Conservation (phyloP, 192 early-diverging fungal genomes). For the Backusella tarrabulga region DNA sequence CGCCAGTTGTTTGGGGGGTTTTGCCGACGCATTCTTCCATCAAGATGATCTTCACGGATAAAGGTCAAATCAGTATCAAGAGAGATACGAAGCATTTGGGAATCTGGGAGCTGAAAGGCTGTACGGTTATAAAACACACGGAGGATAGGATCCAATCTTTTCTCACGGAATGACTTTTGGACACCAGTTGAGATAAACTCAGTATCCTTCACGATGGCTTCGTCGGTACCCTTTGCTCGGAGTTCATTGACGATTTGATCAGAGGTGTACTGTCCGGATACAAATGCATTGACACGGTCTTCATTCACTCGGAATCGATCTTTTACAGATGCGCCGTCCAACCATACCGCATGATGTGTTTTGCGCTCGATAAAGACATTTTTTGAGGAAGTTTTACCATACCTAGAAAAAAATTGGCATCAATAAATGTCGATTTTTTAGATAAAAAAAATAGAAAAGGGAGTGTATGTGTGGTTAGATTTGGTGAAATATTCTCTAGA, state of each 20-base stretch:
- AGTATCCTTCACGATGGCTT: conserved; percentile 50
- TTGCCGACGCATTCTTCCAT: conserved; percentile 59
- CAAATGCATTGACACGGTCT: conserved; percentile 83
- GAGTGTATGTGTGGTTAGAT: background rate
- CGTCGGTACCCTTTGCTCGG: conserved; percentile 50
- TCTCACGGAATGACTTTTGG: conserved; percentile 64
- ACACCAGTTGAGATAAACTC: conserved; percentile 71
- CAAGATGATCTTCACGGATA: conserved; percentile 89
- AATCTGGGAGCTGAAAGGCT: conserved; percentile 97
- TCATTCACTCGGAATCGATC: conserved; percentile 94
- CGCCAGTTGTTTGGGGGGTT: conserved; percentile 85
- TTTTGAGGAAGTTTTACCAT: conserved; percentile 28
- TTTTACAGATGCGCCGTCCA: conserved; percentile 62
- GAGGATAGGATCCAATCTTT: conserved; percentile 76
- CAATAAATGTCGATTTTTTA: background rate
- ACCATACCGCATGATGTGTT: conserved; percentile 58
- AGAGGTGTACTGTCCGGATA: conserved; percentile 73
- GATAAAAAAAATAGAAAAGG: background rate
- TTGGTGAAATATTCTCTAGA: background rate
- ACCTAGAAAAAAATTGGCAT: conserved; percentile 16
- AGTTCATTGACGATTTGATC: conserved; percentile 76
- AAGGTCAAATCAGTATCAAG: conserved; percentile 95
- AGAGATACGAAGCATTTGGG: conserved; percentile 89
- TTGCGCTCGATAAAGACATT: conserved; percentile 38
- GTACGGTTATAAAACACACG: conserved; percentile 97